A percentile compares a stretch with the other conserved stretches of the same genome.
These are phyloP conservation scores for Leishmania gerbilli DNA, from an alignment of 208 protist species.

Conservation along the genomic window DNA sequence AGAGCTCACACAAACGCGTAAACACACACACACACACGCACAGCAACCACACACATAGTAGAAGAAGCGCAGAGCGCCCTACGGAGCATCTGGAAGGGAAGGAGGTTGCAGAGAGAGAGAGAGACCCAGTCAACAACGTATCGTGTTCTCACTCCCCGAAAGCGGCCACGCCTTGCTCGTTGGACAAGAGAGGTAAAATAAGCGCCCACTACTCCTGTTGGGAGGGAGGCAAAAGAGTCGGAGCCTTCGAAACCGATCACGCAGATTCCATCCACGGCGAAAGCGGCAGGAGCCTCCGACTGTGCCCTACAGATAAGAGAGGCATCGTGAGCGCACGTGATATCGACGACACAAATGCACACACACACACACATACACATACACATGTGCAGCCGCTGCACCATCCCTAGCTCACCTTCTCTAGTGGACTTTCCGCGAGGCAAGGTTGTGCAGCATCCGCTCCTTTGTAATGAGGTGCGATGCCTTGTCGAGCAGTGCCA, in stretches of 20 bases:
- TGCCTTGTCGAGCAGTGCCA: constrained; percentile 91
- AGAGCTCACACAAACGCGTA: background rate
- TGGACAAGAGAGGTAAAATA: constrained; percentile 4
- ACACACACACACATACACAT: background rate
- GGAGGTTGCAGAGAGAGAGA: background rate
- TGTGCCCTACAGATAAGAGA: background rate
- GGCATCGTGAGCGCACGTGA: constrained; percentile 8
- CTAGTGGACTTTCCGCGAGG: constrained; percentile 28
- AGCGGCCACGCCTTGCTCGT: background rate
- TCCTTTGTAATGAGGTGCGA: constrained; percentile 95
- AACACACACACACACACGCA: background rate
- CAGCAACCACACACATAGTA: background rate
- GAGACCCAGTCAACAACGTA: background rate
- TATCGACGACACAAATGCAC: background rate
- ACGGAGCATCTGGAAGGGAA: background rate
- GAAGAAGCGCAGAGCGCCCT: background rate
- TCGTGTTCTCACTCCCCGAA: constrained; percentile 4
- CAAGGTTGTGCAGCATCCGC: constrained; percentile 88
- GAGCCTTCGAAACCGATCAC: background rate
- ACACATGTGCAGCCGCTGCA: background rate
- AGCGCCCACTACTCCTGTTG: background rate
- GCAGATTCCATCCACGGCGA: background rate
- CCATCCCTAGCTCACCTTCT: background rate
- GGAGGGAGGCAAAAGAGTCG: background rate
- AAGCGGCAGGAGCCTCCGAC: background rate